phyloP scores from a whole-genome alignment of 1,284 basidiomycete species.

The Ustilago esculenta region DNA sequence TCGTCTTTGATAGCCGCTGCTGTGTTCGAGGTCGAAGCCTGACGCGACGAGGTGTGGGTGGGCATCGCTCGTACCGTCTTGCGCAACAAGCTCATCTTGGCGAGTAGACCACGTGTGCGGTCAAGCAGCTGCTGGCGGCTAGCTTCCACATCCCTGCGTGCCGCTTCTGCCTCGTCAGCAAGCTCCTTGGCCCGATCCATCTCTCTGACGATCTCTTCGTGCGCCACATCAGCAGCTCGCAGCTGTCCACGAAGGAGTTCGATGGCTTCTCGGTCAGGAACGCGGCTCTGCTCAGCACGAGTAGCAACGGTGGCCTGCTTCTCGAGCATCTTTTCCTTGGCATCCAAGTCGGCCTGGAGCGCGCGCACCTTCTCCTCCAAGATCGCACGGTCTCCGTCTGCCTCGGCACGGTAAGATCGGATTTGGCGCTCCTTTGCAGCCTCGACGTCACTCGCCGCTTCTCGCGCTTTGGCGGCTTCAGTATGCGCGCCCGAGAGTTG shows the following conservation, averaged over 20 bases:
- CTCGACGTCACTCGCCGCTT: slow-evolving; percentile 53
- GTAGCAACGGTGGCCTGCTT: slow-evolving; percentile 21
- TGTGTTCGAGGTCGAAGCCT: slow-evolving; percentile 21
- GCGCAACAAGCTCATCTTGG: slow-evolving; percentile 32
- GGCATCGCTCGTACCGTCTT: slow-evolving; percentile 52
- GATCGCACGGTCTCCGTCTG: slow-evolving; percentile 61
- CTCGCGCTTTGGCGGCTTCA: slow-evolving; percentile 48
- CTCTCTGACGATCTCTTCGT: slow-evolving; percentile 55
- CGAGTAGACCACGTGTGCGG: slow-evolving; percentile 34
- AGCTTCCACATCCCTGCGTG: slow-evolving; percentile 41
- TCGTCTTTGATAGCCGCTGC: slow-evolving; percentile 8
- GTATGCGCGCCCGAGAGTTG: slow-evolving; percentile 51
- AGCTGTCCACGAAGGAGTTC: slow-evolving; percentile 58
- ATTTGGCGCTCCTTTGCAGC: slow-evolving; percentile 51
- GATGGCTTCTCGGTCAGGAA: slow-evolving; percentile 40
- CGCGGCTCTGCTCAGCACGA: slow-evolving; percentile 28
- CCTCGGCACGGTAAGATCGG: slow-evolving; percentile 56
- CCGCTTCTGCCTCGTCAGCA: slow-evolving; percentile 45
- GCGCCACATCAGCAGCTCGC: slow-evolving; percentile 56
- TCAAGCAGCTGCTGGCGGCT: slow-evolving; percentile 50
- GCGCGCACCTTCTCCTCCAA: slow-evolving; percentile 56
- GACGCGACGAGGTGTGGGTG: slow-evolving; percentile 44
- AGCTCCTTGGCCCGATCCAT: slow-evolving; percentile 54
- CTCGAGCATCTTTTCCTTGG: slow-evolving; percentile 36
- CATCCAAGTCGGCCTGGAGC: slow-evolving; percentile 46